phyloP scores from a whole-genome alignment of 1,139 yeast genomes.

The Geotrichum macrosporum region DNA sequence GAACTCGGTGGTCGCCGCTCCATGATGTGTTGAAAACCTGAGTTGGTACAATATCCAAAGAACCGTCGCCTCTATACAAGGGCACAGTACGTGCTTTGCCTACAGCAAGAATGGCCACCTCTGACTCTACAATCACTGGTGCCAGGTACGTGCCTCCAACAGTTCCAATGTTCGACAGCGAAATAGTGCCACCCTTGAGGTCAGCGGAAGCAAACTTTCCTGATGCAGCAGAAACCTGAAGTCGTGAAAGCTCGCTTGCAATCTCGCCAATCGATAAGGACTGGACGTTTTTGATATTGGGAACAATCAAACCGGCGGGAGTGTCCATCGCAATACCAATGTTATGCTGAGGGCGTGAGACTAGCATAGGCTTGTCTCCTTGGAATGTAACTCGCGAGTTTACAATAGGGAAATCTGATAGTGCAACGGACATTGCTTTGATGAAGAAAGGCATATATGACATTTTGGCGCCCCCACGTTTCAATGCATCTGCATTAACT shows the following conservation, averaged over 20 bases:
- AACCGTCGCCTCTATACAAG: conserved; percentile 26
- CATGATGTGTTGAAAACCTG: conserved; percentile 36
- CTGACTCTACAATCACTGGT: conserved; percentile 51
- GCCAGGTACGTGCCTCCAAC: conserved; percentile 75
- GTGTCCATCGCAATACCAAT: conserved; percentile 71
- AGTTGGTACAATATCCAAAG: conserved; percentile 31
- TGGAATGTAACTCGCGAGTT: conserved; percentile 31
- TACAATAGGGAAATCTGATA: conserved; percentile 32
- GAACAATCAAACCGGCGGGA: conserved; percentile 71
- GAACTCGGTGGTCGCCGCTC: conserved; percentile 39
- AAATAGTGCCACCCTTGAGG: conserved; percentile 71
- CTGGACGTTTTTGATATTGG: conserved; percentile 67
- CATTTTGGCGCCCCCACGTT: conserved; percentile 26
- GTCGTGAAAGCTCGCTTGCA: conserved; percentile 53
- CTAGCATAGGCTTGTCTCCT: conserved; percentile 28
- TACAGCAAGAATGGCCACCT: conserved; percentile 38
- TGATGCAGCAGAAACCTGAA: conserved; percentile 57
- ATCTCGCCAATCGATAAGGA: conserved; percentile 58
- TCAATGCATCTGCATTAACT: conserved; percentile 25
- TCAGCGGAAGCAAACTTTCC: conserved; percentile 66
- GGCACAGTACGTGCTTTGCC: conserved; percentile 35
- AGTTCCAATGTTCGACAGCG: conserved; percentile 73
- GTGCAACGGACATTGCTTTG: conserved; percentile 37
- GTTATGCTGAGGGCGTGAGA: conserved; percentile 36
- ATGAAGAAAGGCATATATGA: conserved; percentile 40